Conservation (phyloP, 1,284 basidiomycete genomes). For the Tylopilus sp. region DNA sequence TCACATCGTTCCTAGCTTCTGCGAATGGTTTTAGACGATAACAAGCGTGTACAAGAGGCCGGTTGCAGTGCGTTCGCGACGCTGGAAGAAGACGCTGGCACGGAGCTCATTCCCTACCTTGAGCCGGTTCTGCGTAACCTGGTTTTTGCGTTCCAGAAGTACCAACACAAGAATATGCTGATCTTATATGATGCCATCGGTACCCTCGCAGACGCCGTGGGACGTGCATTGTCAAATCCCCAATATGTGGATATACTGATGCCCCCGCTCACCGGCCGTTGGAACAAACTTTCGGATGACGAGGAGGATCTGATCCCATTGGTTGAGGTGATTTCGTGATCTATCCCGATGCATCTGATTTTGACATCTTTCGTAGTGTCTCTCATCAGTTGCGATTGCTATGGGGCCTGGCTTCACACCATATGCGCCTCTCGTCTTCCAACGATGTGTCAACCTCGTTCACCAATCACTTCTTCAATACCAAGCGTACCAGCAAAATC, state of each 20-base stretch:
- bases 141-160: conserved; percentile 97
- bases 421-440: conserved; percentile 93
- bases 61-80: conserved; percentile 99
- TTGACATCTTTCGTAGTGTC: conserved; percentile 71
- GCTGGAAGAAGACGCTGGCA: conserved; percentile 96
- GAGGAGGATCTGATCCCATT: conserved; percentile 96
- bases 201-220: conserved; percentile 97
- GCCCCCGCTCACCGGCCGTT: conserved; percentile 93
- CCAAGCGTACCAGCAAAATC: conserved; percentile 85
- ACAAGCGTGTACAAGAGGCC: conserved; percentile 99
- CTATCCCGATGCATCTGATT: conserved; percentile 9
- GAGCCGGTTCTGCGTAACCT: conserved; percentile 96
- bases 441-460: conserved; percentile 91
- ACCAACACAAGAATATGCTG: conserved; percentile 99
- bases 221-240: conserved; percentile 86
- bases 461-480: conserved; percentile 86
- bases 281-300: conserved; percentile 90
- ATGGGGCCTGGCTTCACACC: conserved; percentile 93
- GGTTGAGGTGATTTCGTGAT: conserved; percentile 74
- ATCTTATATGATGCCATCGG: conserved; percentile 99
- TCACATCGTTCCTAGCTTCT: conserved; percentile 71
- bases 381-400: conserved; percentile 97
- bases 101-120: conserved; percentile 91
- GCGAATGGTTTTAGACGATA: conserved; percentile 98
- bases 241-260: conserved; percentile 95